phyloP scores from a whole-genome alignment of 2,329 filamentous ascomycete species.

The Pseudogymnoascus sp. region DNA sequence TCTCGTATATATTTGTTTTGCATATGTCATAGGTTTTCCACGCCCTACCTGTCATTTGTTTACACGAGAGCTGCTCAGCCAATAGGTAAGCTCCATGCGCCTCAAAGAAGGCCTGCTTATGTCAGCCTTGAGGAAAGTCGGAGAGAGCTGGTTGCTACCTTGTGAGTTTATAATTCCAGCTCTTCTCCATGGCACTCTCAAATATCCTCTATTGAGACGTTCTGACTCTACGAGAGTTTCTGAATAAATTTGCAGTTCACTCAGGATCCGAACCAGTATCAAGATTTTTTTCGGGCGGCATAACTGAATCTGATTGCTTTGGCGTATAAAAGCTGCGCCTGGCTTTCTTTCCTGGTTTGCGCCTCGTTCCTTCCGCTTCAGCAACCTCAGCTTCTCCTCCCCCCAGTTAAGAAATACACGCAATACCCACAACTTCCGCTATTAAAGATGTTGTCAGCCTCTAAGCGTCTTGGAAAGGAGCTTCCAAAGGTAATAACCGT shows the following conservation, averaged over 20 bases:
- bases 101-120: neutral
- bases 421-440: neutral
- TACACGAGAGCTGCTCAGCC: neutral
- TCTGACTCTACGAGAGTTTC: neutral
- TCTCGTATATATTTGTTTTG: neutral
- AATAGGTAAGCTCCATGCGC: neutral
- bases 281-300: neutral
- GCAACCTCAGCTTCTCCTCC: neutral
- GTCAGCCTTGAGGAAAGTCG: neutral
- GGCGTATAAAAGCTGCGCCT: conserved; percentile 4
- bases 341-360: conserved; percentile 7
- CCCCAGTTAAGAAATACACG: neutral
- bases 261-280: neutral
- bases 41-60: conserved; percentile 3
- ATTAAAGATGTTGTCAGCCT: conserved; percentile 34
- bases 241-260: neutral
- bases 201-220: neutral
- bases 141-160: neutral
- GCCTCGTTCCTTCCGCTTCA: neutral
- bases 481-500: conserved; percentile 42
- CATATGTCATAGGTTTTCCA: neutral
- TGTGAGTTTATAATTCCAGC: conserved; percentile 1
- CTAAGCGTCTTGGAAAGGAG: conserved; percentile 54
- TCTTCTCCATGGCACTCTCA: neutral
- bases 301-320: neutral